These are phyloP conservation scores for Phytophthora syringae DNA, from an alignment of 352 stramenopile genomes.

Conservation along the genomic window DNA sequence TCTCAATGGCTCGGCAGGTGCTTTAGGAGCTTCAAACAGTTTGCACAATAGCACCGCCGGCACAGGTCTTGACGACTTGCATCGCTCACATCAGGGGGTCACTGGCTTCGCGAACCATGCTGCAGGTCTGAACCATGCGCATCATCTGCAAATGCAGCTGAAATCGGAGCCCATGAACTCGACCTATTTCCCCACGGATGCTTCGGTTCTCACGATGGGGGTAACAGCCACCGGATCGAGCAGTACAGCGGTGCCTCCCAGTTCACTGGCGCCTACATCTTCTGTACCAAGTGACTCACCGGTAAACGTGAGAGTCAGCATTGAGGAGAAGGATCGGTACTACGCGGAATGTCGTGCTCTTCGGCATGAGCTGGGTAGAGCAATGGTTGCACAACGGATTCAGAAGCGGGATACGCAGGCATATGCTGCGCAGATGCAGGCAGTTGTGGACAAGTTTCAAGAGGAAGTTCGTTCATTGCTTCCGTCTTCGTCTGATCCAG, in stretches of 20 bases:
- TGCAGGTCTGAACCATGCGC: conserved; percentile 25
- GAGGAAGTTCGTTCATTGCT: conserved; percentile 58
- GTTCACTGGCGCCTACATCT: conserved; percentile 37
- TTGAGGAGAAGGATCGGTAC: conserved; percentile 75
- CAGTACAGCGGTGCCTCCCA: conserved; percentile 29
- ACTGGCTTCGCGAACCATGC: conserved; percentile 21
- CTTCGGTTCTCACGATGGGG: conserved; percentile 66
- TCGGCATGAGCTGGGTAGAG: conserved; percentile 63
- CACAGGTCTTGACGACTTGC: conserved; percentile 32
- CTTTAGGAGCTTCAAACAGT: conserved; percentile 24
- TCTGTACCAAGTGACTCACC: conserved; percentile 31
- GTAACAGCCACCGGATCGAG: conserved; percentile 25
- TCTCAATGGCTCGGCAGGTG: conserved; percentile 28
- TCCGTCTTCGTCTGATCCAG: conserved; percentile 23
- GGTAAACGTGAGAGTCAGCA: conserved; percentile 45
- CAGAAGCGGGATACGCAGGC: conserved; percentile 48
- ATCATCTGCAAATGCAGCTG: conserved; percentile 49
- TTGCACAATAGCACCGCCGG: conserved; percentile 26
- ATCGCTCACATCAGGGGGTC: conserved; percentile 34
- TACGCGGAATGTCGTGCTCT: conserved; percentile 70
- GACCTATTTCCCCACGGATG: conserved; percentile 72
- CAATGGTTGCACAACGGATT: conserved; percentile 51
- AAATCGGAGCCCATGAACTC: conserved; percentile 73
- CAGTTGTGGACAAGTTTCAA: conserved; percentile 65
- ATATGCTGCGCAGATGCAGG: conserved; percentile 57